phyloP scores from a whole-genome alignment of 495 filamentous ascomycete species.

The Trichoderma reesei region DNA sequence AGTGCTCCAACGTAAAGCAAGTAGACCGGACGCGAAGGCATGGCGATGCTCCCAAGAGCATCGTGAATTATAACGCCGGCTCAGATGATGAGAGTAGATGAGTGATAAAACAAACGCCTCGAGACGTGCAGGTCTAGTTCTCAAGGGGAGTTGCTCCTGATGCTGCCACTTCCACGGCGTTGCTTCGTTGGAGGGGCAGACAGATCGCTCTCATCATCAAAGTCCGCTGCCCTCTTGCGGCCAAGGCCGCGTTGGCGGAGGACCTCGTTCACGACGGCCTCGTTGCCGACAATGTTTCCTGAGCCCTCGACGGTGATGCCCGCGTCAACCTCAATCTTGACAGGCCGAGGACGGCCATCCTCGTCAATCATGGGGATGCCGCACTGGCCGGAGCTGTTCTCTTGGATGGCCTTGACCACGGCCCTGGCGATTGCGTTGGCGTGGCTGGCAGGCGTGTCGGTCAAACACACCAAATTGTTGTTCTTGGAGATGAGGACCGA shows the following conservation, averaged over 20 bases:
- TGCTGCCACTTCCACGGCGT: background rate
- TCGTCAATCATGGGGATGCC: constrained; percentile 23
- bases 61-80: too few species aligned
- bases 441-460: constrained; percentile 10
- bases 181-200: background rate
- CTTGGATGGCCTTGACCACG: constrained; percentile 16
- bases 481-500: constrained; percentile 18
- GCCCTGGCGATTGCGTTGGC: constrained; percentile 14
- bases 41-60: too few species aligned
- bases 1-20: background rate
- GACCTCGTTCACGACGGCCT: constrained; percentile 6
- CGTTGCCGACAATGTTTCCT: constrained; percentile 17
- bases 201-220: background rate
- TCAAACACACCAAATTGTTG: constrained; percentile 17
- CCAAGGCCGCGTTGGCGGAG: background rate
- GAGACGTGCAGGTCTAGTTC: background rate
- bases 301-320: constrained; percentile 17
- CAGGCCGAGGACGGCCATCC: constrained; percentile 18
- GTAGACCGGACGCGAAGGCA: background rate
- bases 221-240: background rate
- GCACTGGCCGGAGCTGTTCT: constrained; percentile 13
- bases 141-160: background rate
- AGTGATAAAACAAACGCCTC: background rate
- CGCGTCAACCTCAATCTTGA: constrained; percentile 17
- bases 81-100: too few species aligned